phyloP scores from a whole-genome alignment of 2,329 filamentous ascomycete species.

The Tolypocladium nubicola region DNA sequence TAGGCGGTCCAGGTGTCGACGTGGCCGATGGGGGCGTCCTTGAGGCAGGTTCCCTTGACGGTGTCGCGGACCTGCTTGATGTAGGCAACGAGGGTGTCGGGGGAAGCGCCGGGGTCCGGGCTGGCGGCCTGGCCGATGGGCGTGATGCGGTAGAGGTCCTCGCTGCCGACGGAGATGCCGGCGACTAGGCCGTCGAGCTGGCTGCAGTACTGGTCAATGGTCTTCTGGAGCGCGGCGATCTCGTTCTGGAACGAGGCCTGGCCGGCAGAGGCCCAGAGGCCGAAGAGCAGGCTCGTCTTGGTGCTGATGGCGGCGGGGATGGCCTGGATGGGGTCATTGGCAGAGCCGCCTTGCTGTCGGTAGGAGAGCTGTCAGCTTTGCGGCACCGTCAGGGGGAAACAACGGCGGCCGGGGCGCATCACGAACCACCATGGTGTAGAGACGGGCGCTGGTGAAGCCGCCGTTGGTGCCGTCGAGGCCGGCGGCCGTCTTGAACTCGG shows the following conservation, averaged over 20 bases:
- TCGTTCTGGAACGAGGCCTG: slow-evolving; percentile 58
- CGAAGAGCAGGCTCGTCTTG: slow-evolving; percentile 68
- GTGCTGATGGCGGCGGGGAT: slow-evolving; percentile 77
- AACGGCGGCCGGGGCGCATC: neutral
- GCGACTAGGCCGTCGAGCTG: slow-evolving; percentile 57
- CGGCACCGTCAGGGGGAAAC: neutral
- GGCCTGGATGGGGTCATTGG: slow-evolving; percentile 55
- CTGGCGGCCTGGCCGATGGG: slow-evolving; percentile 55
- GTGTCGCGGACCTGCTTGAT: slow-evolving; percentile 56
- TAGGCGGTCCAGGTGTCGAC: slow-evolving; percentile 84
- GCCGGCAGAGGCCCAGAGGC: slow-evolving; percentile 71
- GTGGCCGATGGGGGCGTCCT: slow-evolving; percentile 57
- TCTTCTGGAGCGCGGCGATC: slow-evolving; percentile 57
- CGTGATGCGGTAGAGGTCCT: slow-evolving; percentile 77
- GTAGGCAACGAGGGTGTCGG: slow-evolving; percentile 54
- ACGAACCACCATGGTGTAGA: slow-evolving; percentile 59
- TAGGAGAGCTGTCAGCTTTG: slow-evolving; percentile 9
- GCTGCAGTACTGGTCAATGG: slow-evolving; percentile 58
- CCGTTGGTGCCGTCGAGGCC: slow-evolving; percentile 52
- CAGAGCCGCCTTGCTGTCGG: slow-evolving; percentile 49
- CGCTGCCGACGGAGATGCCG: slow-evolving; percentile 77
- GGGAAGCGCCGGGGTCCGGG: slow-evolving; percentile 51
- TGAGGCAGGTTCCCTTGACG: slow-evolving; percentile 51
- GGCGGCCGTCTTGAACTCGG: slow-evolving; percentile 57
- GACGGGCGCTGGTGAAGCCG: slow-evolving; percentile 55